Base-by-base conservation (phyloP, 2,329 filamentous ascomycete genomes). In the Sporothrix variecibatus region DNA sequence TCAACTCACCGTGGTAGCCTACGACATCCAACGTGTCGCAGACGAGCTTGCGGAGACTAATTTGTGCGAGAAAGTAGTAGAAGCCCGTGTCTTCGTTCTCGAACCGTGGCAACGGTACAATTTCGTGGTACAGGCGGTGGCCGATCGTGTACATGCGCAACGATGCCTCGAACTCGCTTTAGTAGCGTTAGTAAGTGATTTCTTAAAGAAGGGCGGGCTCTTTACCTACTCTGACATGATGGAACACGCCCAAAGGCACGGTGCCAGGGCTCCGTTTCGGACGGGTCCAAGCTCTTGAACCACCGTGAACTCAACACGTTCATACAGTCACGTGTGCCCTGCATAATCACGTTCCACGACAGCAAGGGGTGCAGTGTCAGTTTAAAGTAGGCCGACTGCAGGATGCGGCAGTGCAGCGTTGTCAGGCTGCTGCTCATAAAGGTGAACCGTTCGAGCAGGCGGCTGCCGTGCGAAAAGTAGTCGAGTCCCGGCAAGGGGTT, bases 31-130 rank as follows among this genome's bases (percentile, higher is more conserved):
- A 72, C 0, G 72, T 69, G 28, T 60, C 69, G 23, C 64, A 68
- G 7, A 76, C 64, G 23, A 75, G 72, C n/a, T 76, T 76, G 15
- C 75, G 74, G 9, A 76, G 67, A 64, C 75, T 76, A 38, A 76
- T 75, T 49, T 75, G 73, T 15, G 75, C 74, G 1, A 76, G 60
- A 34, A 76, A 76, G n/a, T 73, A 75, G 65, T 76, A 76, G 62
- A 75, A 76, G n/a, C 74, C 74, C 0, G 74, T 75, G 70, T 75
- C 72, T 38, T 76, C 75, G 46, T 75, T 75, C 46, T 75, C 74
- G 64, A 75, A 75, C 7, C 34, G 64, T n/a, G 73, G 73, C n/a
- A 76, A 65, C 8, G 72, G 75, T 9, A 76, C 72, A 20, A 76
- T 70, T 5, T 76, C 75, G 43, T 75, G 74, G 70, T 72, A 76